Evolutionary conservation across 805 yeast species (phyloP).

Genomic region (Candida bentonensis): DNA sequence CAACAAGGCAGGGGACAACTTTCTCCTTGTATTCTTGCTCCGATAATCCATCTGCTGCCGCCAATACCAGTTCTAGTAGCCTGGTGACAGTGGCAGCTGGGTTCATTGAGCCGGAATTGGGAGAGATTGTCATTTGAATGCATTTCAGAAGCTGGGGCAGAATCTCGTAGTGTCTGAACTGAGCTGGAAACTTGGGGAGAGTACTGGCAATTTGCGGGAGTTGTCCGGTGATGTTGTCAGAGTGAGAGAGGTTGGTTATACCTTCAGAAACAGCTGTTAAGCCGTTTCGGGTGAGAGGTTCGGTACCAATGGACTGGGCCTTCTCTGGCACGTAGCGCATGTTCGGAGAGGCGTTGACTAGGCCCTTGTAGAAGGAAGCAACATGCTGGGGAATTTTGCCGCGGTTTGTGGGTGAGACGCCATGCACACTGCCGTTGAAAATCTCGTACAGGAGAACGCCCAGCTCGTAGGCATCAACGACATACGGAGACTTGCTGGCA

Average conservation of each 20-base stretch:
- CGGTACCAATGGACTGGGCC: not conserved
- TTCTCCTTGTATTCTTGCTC: conserved; percentile 25
- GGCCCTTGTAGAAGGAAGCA: not conserved
- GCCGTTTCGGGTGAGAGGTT: not conserved
- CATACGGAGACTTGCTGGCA: conserved; percentile 14
- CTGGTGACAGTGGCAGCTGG: not conserved
- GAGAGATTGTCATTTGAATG: conserved; percentile 3
- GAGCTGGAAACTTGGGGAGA: conserved; percentile 28
- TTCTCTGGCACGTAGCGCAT: not conserved
- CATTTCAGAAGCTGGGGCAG: conserved; percentile 56
- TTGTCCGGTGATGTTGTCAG: not conserved
- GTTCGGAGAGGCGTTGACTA: not conserved
- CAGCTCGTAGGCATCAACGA: conserved; percentile 48
- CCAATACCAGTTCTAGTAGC: not conserved
- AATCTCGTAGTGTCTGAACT: conserved; percentile 44
- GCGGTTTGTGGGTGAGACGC: conserved; percentile 1
- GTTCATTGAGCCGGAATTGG: not conserved
- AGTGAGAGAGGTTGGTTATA: not conserved
- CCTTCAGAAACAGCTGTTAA: not conserved
- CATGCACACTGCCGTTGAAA: conserved; percentile 20
- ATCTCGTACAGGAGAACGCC: conserved; percentile 41
- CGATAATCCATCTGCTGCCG: not conserved
- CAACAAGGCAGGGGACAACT: conserved; percentile 50
- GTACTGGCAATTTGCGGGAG: conserved; percentile 9
- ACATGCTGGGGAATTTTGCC: conserved; percentile 1